Evolutionary conservation across 768 basidiomycete species (phyloP).

Genomic region (Dioszegia crocea): DNA sequence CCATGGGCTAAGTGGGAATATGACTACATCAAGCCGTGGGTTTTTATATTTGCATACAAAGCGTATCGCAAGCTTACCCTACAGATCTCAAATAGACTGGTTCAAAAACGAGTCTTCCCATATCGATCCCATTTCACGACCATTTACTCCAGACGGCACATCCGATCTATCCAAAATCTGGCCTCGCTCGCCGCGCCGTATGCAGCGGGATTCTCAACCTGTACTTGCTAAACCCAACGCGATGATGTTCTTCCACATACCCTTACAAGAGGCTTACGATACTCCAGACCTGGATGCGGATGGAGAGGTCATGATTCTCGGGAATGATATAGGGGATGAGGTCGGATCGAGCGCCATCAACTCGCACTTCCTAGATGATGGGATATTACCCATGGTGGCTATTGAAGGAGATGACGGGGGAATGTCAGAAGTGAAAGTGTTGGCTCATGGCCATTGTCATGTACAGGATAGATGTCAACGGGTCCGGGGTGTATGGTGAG

Average conservation of each 20-base stretch:
- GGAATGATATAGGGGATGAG: neutral
- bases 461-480: slow-evolving; percentile 83
- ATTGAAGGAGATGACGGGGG: slow-evolving; percentile 55
- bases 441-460: slow-evolving; percentile 89
- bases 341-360: slow-evolving; percentile 51
- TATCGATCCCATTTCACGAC: slow-evolving; percentile 71
- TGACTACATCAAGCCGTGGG: slow-evolving; percentile 75
- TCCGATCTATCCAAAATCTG: slow-evolving; percentile 67
- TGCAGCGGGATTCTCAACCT: slow-evolving; percentile 52
- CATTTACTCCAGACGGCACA: slow-evolving; percentile 71
- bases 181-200: slow-evolving; percentile 43
- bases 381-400: slow-evolving; percentile 66
- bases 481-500: slow-evolving; percentile 80
- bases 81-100: slow-evolving; percentile 79
- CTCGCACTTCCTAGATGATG: slow-evolving; percentile 80
- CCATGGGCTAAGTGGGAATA: slow-evolving; percentile 67
- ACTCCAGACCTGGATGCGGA: slow-evolving; percentile 57
- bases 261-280: slow-evolving; percentile 71
- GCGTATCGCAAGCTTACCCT: neutral
- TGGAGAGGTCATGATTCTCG: neutral
- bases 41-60: neutral
- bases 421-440: slow-evolving; percentile 72
- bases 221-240: slow-evolving; percentile 88
- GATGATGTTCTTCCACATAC: slow-evolving; percentile 97
- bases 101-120: slow-evolving; percentile 73